Conservation (phyloP, 177 flowering plant genomes). For the Vitis hybrid region DNA sequence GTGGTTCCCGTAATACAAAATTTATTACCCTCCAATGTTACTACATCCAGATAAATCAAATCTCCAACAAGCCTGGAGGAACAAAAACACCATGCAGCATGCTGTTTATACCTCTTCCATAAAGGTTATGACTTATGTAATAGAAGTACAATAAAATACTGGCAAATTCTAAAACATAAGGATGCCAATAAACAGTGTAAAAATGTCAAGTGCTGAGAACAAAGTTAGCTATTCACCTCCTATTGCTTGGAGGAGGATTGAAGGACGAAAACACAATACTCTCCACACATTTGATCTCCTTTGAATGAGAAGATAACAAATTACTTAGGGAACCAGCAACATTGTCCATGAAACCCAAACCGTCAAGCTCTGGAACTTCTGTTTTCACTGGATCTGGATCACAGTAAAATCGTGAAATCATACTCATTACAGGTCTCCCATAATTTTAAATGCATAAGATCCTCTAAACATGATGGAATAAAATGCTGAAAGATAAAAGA, state of each 20-base stretch:
- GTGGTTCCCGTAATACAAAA: slow-evolving; percentile 88
- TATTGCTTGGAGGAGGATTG: slow-evolving; percentile 93
- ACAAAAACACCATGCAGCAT: slow-evolving; percentile 8
- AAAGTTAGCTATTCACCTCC: slow-evolving; percentile 51
- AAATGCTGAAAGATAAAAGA: neutral
- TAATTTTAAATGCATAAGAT: neutral
- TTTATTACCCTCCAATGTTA: slow-evolving; percentile 78
- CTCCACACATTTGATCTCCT: slow-evolving; percentile 79
- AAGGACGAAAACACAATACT: slow-evolving; percentile 91
- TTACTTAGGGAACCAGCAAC: slow-evolving; percentile 65
- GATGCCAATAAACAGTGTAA: neutral
- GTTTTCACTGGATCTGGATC: slow-evolving; percentile 48
- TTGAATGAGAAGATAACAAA: slow-evolving; percentile 55
- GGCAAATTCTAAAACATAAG: neutral
- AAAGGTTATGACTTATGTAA: neutral
- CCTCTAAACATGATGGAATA: neutral
- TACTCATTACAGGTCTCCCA: neutral
- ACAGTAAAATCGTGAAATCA: slow-evolving; percentile 6
- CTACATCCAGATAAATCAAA: slow-evolving; percentile 86
- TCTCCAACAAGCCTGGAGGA: slow-evolving; percentile 88
- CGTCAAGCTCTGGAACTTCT: slow-evolving; percentile 87
- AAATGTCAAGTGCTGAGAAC: neutral
- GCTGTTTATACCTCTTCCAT: neutral
- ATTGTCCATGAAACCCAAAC: slow-evolving; percentile 92
- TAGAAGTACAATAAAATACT: neutral